These are phyloP conservation scores for Ustilago tritici DNA, from an alignment of 1,284 basidiomycete genomes.

Conservation along the genomic window DNA sequence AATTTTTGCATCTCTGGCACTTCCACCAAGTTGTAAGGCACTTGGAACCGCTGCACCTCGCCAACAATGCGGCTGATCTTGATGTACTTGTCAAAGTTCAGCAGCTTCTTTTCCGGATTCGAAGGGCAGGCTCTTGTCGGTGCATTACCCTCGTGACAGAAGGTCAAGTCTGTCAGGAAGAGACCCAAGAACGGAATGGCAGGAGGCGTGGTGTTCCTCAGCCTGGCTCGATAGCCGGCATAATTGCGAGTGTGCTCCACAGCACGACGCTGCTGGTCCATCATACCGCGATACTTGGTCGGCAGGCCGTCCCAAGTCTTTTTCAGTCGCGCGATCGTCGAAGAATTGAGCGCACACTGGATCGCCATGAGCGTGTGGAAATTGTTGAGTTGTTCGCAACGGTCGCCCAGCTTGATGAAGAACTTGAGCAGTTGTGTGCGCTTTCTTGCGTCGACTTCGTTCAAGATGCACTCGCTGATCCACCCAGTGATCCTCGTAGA, in stretches of 20 bases:
- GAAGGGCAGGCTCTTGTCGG: constrained; percentile 79
- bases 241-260: constrained; percentile 93
- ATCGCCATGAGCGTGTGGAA: constrained; percentile 72
- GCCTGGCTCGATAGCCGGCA: constrained; percentile 85
- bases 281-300: constrained; percentile 82
- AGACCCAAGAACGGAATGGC: constrained; percentile 74
- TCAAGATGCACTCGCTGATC: constrained; percentile 71
- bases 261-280: constrained; percentile 84
- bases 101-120: constrained; percentile 80
- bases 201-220: constrained; percentile 70
- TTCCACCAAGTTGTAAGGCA: constrained; percentile 82
- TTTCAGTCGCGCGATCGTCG: constrained; percentile 67
- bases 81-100: constrained; percentile 85
- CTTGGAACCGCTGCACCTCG: constrained; percentile 95
- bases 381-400: constrained; percentile 70
- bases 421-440: constrained; percentile 70
- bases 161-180: constrained; percentile 91
- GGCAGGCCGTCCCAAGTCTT: constrained; percentile 78
- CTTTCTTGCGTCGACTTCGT: constrained; percentile 70
- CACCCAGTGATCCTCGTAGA: constrained; percentile 72
- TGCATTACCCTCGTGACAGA: constrained; percentile 94
- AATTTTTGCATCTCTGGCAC: constrained; percentile 86
- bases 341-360: constrained; percentile 71
- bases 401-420: constrained; percentile 71
- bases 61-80: constrained; percentile 63